These are phyloP conservation scores for Nothophytophthora sp. DNA, from an alignment of 352 stramenopile species.

Conservation along the genomic window DNA sequence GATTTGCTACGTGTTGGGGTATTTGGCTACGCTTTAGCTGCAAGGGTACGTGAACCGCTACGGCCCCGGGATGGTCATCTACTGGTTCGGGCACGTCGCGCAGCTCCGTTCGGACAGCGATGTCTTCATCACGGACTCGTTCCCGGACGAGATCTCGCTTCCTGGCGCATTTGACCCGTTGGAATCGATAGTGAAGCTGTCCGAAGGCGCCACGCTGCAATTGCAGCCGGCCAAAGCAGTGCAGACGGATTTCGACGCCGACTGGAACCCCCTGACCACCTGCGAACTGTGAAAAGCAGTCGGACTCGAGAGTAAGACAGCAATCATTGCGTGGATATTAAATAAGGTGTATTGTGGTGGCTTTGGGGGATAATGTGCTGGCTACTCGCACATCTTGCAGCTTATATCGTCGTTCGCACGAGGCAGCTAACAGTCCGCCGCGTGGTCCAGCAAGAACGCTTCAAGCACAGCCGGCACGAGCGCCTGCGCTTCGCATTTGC, in stretches of 20 bases:
- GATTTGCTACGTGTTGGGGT: no score
- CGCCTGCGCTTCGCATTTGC: constrained; percentile 28
- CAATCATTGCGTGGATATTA: constrained; percentile 17
- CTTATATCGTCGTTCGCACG: no score
- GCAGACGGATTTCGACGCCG: constrained; percentile 39
- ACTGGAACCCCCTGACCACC: constrained; percentile 41
- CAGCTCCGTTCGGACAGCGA: constrained; percentile 56
- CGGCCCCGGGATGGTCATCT: constrained; percentile 87
- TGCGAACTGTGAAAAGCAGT: constrained; percentile 26
- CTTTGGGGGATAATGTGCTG: constrained; percentile 8
- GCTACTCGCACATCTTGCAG: constrained; percentile 27
- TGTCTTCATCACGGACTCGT: constrained; percentile 63
- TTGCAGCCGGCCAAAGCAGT: constrained; percentile 17
- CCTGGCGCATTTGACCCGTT: constrained; percentile 54
- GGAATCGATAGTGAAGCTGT: constrained; percentile 8
- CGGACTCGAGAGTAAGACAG: no score
- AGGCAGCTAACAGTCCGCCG: neutral
- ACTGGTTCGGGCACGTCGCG: constrained; percentile 82
- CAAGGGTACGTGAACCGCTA: constrained; percentile 86
- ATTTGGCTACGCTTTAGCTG: constrained; percentile 27
- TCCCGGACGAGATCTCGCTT: constrained; percentile 54
- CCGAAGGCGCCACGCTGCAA: constrained; percentile 17
- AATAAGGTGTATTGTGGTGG: constrained; percentile 21
- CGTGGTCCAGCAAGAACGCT: constrained; percentile 23
- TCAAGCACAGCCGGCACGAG: constrained; percentile 34